Base-by-base conservation (phyloP, 177 flowering plant genomes). In the Vitis hybrid region DNA sequence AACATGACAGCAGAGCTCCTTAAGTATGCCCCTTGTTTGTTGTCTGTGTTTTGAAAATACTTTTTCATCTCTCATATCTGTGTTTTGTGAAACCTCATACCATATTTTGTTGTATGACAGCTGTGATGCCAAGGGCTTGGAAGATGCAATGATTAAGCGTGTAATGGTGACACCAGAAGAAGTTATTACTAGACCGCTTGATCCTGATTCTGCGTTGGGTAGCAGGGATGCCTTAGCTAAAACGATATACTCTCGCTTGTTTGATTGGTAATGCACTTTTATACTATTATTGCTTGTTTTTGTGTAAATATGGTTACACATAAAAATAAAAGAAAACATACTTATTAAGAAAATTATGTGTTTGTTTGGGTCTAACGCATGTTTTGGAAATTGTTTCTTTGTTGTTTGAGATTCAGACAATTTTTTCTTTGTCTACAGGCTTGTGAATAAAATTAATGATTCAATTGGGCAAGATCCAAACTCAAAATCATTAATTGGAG, bases 121-220 rank as follows among this genome's bases (percentile, higher is more conserved):
- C 84, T 94, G 98, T 79, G 88, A 92, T 85, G 86, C 83, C 20
- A 83, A 87, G 81, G 82, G 85, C 72, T 83, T 93, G 81, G 99
- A 94, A 81, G 94, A 91, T 84, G 98, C 99, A 52, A 63, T 93
- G 70, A 89, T 88, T 67, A 82, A 85, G 67, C 98, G 98, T 83
- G 97, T 86, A 16, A 93, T 91, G 98, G 89, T 94, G 56, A 94
- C 98, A 16, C 98, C 98, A 12, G 98, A 94, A 79, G 98, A 93
- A 83, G 75, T 93, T 69, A 93, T 94, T 29, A 94, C 97, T 13
- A 84, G 94, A 75, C 87, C 95, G 57, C 96, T 94, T 61, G 98
- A 94, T 85, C 96, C 98, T 71, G 82, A 67, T 75, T 73, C 87
- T 81, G 98, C 98, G 22, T 3, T 81, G 20, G 84, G 81, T 60